A percentile compares a stretch with the other conserved stretches of the same genome.
Conservation (phyloP, 1,139 yeast species). For the Magnusiomyces fungicola region DNA sequence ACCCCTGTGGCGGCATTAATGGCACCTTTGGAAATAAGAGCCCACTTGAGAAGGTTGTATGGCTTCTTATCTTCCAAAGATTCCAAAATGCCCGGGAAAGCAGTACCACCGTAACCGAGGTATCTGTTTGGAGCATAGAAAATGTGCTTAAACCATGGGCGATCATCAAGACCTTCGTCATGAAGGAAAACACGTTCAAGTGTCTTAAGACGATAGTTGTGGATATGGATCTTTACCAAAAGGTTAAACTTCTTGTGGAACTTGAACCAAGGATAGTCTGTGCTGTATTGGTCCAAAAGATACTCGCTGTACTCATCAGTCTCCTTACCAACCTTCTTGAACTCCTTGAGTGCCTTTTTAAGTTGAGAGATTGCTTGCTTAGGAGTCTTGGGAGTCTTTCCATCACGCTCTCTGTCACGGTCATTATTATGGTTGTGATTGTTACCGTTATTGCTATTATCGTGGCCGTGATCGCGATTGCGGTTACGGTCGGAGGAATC, state of each 20-base stretch:
- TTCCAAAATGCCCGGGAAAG: conserved; percentile 66
- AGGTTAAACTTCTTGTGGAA: conserved; percentile 27
- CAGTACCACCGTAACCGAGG: conserved; percentile 76
- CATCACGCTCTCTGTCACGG: not conserved
- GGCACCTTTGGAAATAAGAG: conserved; percentile 24
- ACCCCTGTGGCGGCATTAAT: not conserved
- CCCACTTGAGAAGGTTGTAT: conserved; percentile 20
- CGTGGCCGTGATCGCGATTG: not conserved
- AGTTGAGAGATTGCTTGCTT: conserved; percentile 25
- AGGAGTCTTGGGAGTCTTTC: conserved; percentile 1
- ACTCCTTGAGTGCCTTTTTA: conserved; percentile 21
- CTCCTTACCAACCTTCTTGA: conserved; percentile 21
- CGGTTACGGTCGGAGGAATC: not conserved
- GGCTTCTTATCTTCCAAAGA: conserved; percentile 60
- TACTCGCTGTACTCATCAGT: conserved; percentile 27
- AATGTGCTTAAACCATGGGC: conserved; percentile 18
- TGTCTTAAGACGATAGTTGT: conserved; percentile 31
- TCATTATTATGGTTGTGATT: not conserved
- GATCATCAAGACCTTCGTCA: conserved; percentile 9
- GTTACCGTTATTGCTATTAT: conserved; percentile 2
- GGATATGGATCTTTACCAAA: conserved; percentile 26
- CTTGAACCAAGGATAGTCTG: conserved; percentile 31
- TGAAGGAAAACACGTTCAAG: conserved; percentile 57
- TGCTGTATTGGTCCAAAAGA: conserved; percentile 26
- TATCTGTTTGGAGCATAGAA: conserved; percentile 17